Conservation (phyloP, 73 alveolate species). For the Uronychia setigera region DNA sequence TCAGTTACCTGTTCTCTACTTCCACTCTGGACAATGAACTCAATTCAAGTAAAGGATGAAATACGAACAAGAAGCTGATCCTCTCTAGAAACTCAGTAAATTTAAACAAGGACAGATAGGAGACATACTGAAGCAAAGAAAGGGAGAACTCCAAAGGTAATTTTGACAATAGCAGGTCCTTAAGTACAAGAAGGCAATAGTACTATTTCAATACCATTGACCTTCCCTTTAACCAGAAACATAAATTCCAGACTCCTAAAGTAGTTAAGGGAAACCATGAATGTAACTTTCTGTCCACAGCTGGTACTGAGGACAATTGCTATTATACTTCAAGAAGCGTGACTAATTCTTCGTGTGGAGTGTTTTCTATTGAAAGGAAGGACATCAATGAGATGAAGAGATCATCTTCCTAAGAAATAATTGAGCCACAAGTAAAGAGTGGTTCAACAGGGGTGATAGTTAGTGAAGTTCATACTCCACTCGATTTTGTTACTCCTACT, state of each 20-base stretch:
- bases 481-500: not conserved
- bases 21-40: not conserved
- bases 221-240: not conserved
- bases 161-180: not conserved
- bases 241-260: not conserved
- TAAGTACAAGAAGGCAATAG: not conserved
- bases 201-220: not conserved
- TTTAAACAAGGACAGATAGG: not conserved
- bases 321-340: not conserved
- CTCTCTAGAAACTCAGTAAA: not conserved
- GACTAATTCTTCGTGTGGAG: not conserved
- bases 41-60: not conserved
- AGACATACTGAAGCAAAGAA: not conserved
- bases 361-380: not conserved
- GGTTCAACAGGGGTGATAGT: too few species aligned
- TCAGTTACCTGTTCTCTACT: not conserved
- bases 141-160: not conserved
- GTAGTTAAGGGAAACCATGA: not conserved
- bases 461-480: not conserved
- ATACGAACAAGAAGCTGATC: not conserved
- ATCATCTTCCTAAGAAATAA: not conserved
- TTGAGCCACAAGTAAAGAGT: too few species aligned
- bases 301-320: not conserved
- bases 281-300: not conserved
- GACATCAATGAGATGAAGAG: not conserved